Evolutionary conservation across 306 rosid genomes (phyloP).

Genomic region (Arachis hypogaea): DNA sequence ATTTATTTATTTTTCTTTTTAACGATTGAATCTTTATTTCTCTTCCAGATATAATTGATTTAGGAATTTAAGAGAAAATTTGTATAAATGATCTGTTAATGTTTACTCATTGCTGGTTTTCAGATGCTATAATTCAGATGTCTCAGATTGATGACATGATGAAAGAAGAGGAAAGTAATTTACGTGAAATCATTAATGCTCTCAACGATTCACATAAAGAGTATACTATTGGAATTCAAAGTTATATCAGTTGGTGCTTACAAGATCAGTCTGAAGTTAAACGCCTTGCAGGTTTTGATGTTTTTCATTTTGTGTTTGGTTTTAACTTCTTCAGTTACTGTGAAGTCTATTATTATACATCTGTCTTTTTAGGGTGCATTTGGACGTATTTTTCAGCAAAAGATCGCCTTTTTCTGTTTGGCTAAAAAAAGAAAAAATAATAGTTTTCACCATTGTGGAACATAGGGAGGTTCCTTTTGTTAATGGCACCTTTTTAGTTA

Average conservation of each 20-base stretch:
- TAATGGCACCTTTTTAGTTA: background rate
- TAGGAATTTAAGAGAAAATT: conserved; percentile 32
- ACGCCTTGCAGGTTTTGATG: conserved; percentile 64
- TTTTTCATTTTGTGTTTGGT: conserved; percentile 16
- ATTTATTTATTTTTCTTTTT: conserved; percentile 21
- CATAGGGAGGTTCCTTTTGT: conserved; percentile 18
- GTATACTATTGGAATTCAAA: conserved; percentile 58
- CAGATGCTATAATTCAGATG: conserved; percentile 70
- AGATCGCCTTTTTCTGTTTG: too few species aligned
- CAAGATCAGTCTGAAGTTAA: conserved; percentile 66
- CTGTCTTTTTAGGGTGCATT: conserved; percentile 3
- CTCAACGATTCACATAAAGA: conserved; percentile 73
- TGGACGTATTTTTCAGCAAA: too few species aligned
- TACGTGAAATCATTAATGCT: conserved; percentile 57
- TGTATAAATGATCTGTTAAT: conserved; percentile 34
- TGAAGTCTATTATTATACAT: conserved; percentile 6
- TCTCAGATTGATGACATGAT: conserved; percentile 83
- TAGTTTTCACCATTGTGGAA: background rate
- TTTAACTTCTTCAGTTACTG: conserved; percentile 22
- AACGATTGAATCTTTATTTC: conserved; percentile 25
- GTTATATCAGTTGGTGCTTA: conserved; percentile 48
- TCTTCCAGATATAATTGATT: conserved; percentile 17
- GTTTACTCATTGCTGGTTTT: conserved; percentile 45
- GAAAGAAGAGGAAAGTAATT: conserved; percentile 69
- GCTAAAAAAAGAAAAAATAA: too few species aligned